phyloP scores from a whole-genome alignment of 1,139 yeast genomes.

The Kodamaea fungicola region DNA sequence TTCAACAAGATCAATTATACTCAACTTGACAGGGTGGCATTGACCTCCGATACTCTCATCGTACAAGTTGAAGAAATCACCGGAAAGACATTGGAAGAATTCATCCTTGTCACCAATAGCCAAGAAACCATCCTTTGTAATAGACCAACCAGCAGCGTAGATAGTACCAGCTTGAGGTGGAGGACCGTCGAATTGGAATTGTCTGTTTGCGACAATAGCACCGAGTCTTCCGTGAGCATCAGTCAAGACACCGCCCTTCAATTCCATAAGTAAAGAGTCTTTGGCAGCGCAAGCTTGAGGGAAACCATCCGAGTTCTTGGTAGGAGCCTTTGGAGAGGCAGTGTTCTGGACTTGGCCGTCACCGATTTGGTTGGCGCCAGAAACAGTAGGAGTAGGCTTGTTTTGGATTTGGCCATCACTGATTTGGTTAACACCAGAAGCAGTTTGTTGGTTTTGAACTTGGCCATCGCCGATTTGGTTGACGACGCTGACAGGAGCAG shows the following conservation, averaged over 20 bases:
- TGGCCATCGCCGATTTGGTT: conserved; percentile 37
- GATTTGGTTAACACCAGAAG: conserved; percentile 22
- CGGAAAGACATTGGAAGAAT: conserved; percentile 42
- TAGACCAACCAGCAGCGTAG: conserved; percentile 39
- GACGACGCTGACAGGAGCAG: conserved; percentile 23
- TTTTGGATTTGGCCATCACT: conserved; percentile 37
- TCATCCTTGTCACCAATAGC: conserved; percentile 38
- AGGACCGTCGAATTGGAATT: conserved; percentile 45
- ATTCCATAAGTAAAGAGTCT: conserved; percentile 26
- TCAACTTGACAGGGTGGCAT: conserved; percentile 54
- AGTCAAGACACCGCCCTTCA: conserved; percentile 26
- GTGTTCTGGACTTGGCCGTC: conserved; percentile 32
- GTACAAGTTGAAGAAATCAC: conserved; percentile 43
- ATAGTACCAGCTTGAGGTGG: conserved; percentile 44
- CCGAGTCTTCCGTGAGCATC: conserved; percentile 38
- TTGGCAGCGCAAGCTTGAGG: conserved; percentile 24
- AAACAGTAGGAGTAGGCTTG: conserved; percentile 22
- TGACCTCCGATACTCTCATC: conserved; percentile 38
- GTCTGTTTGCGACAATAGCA: conserved; percentile 43
- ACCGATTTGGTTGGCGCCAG: conserved; percentile 38
- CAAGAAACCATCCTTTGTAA: conserved; percentile 29
- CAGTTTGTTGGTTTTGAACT: conserved; percentile 26
- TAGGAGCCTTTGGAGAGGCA: conserved; percentile 13
- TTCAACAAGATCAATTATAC: conserved; percentile 57
- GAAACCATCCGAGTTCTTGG: conserved; percentile 2